Evolutionary conservation across 108 stramenopile species (phyloP).

Genomic region (Pseudonitzschia multiseries): DNA sequence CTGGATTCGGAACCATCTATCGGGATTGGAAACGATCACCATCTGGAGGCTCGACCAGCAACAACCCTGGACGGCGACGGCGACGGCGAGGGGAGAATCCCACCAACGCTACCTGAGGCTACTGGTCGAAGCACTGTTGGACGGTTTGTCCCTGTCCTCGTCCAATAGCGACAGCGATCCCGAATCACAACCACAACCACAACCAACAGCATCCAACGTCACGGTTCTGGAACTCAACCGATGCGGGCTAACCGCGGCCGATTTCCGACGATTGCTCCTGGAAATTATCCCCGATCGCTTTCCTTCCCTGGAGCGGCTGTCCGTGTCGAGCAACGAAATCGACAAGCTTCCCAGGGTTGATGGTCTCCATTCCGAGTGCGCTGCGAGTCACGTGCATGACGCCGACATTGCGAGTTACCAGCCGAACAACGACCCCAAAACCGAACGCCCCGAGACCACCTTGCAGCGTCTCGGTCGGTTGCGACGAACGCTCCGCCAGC

Average conservation of each 20-base stretch:
- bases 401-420: too few relatives aligned
- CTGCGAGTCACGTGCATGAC: too few relatives aligned
- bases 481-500: background rate
- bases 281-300: background rate
- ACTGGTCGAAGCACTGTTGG: background rate
- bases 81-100: background rate
- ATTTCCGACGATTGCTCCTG: background rate
- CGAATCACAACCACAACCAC: background rate
- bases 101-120: background rate
- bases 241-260: background rate
- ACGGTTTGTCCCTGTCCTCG: background rate
- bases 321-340: background rate
- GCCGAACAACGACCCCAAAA: too few relatives aligned
- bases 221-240: background rate
- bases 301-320: background rate
- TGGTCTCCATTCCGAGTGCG: too few relatives aligned
- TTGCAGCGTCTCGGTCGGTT: background rate
- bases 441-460: too few relatives aligned
- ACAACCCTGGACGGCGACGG: background rate
- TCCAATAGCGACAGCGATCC: too few relatives aligned
- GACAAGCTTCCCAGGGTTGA: background rate
- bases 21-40: background rate
- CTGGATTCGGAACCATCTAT: background rate
- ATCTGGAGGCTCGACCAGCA: conserved; percentile 4
- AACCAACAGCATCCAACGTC: background rate